Evolutionary conservation across 441 rosid genomes (phyloP).

Genomic region (Capsella rubella): DNA sequence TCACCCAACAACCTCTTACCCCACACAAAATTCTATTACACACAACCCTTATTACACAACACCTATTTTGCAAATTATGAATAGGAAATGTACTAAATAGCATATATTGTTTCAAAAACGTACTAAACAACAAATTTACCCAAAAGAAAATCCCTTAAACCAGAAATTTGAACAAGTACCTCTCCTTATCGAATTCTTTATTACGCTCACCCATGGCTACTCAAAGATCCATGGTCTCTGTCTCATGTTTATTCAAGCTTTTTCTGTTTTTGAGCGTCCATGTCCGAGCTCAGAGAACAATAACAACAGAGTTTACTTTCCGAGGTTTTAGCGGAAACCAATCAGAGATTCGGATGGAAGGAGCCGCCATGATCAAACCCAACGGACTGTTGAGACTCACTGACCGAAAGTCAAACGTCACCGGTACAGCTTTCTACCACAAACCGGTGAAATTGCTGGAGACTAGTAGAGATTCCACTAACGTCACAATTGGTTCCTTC

Average conservation of each 20-base stretch:
- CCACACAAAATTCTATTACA: too few relatives aligned
- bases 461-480: background rate
- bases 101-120: too few relatives aligned
- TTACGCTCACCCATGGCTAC: slow-evolving; percentile 34
- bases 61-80: too few relatives aligned
- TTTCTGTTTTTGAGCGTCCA: slow-evolving; percentile 24
- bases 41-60: too few relatives aligned
- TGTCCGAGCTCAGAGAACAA: slow-evolving; percentile 23
- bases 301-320: slow-evolving; percentile 48
- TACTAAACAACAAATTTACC: too few relatives aligned
- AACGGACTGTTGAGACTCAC: slow-evolving; percentile 61
- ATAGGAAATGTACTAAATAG: too few relatives aligned
- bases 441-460: slow-evolving; percentile 45
- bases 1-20: too few relatives aligned
- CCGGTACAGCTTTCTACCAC: slow-evolving; percentile 67
- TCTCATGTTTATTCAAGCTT: slow-evolving; percentile 17
- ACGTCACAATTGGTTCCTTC: slow-evolving; percentile 49
- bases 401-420: slow-evolving; percentile 34
- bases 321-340: slow-evolving; percentile 51
- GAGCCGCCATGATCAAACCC: slow-evolving; percentile 45
- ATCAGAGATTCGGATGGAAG: background rate
- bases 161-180: background rate
- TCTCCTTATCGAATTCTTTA: background rate
- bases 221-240: slow-evolving; percentile 17
- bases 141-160: background rate